Evolutionary conservation across 1,284 basidiomycete species (phyloP), one percentile per base, ranked within the genome.

Genomic region (Melanopsichium pennsylvanicum): DNA sequence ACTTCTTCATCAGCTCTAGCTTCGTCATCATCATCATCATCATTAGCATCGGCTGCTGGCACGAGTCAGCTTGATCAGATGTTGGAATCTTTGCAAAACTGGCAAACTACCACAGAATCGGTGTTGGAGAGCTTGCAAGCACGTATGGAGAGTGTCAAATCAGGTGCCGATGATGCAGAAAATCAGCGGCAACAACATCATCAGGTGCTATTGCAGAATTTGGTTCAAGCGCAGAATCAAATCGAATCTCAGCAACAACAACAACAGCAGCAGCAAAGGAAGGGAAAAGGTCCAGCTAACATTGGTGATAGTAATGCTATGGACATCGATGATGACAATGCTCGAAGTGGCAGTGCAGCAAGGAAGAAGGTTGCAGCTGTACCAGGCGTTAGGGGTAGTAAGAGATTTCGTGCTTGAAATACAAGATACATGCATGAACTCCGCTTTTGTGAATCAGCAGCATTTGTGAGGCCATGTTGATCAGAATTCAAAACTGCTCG

Each of bases 381-480:
- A 2, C 27, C 34, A 0, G 54, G 52, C 4, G 58, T 23, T 3
- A 52, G 64, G 22, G 64, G 64, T 7, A 68, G 29, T 31, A 68
- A 68, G 43, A 35, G 64, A 13, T 68, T 58, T 22, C 43, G 64
- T 22, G 58, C 64, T 34, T 68, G 37, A 50, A 13, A n/a, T n/a
- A n/a, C n/a, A n/a, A n/a, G n/a, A n/a, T n/a, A n/a, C n/a, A n/a
- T n/a, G n/a, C n/a, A n/a, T n/a, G n/a, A n/a, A n/a, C n/a, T n/a
- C n/a, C n/a, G n/a, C n/a, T n/a, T n/a, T n/a, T n/a, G n/a, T n/a
- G n/a, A n/a, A n/a, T n/a, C n/a, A n/a, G n/a, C n/a, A n/a, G n/a
- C n/a, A n/a, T n/a, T n/a, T n/a, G n/a, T n/a, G n/a, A n/a, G n/a
- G n/a, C n/a, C n/a, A n/a, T n/a, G n/a, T n/a, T n/a, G n/a, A n/a